Base-by-base conservation (phyloP, 768 basidiomycete genomes). In the Zangia roseola region DNA sequence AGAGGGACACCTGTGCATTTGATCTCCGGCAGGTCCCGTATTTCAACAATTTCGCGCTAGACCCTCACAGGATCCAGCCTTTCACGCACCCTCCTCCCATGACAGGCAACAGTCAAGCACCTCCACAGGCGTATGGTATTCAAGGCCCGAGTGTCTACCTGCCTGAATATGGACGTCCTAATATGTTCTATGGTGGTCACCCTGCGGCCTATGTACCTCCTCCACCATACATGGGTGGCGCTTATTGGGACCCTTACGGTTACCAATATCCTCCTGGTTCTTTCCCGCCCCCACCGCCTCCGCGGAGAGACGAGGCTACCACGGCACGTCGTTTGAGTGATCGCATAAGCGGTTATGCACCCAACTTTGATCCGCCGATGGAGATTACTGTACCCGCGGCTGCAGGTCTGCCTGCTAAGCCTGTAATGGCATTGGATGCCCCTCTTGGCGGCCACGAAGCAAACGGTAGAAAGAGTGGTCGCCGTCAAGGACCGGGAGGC, bases 11-110 rank as follows among this genome's bases (percentile, higher is more conserved):
- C 31, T 31, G 36, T 28, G 24, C 47, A 57, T 54, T 31, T 59
- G 56, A 56, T 59, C 47, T 56, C 52, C 52, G 49, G 33, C 58
- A 94, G 93, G 65, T 94, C 51, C 80, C 88, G 31, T 91, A 88
- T 69, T 94, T 93, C 76, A 97, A 98, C 69, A 93, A 88, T 68
- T 99, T 95, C 67, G 92, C 90, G 25, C 82, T 98, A 49, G 97
- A 98, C 72, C 95, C 97, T 47, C 90, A 94, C 59, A 88, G 86
- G 55, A 87, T 97, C 52, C 87, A 88, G 60, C 88, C 90, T 7
- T 87, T 91, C 69, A 78, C 81, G 20, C 89, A 91, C 63, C 83
- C 88, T 51, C 91, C 90, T 48, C 75, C 80, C 37, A 63, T 74
- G 20, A 71, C 78, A 40, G 86, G 86, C n/a, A 84, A 81, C 47